Conservation (phyloP, 345 rosid genomes). For the Gossypium turneri region DNA sequence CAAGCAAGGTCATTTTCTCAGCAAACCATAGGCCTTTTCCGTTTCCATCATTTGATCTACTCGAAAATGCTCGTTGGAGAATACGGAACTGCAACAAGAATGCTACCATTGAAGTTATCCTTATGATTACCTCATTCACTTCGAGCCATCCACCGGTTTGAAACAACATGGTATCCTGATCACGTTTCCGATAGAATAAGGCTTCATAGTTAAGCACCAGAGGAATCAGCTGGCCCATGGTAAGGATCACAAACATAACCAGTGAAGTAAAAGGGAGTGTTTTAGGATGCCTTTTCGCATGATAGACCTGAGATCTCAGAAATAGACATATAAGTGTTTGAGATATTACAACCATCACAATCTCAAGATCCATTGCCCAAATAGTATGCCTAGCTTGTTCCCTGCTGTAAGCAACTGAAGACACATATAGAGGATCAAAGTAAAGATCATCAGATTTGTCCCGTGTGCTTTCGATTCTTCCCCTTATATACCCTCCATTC, state of each 20-base stretch:
- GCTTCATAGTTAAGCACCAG: slow-evolving; percentile 43
- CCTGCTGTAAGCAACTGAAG: slow-evolving; percentile 25
- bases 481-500: slow-evolving; percentile 22
- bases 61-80: slow-evolving; percentile 40
- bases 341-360: slow-evolving; percentile 35
- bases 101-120: slow-evolving; percentile 44
- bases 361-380: slow-evolving; percentile 48
- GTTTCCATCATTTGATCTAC: slow-evolving; percentile 20
- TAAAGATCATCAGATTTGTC: slow-evolving; percentile 32
- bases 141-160: slow-evolving; percentile 37
- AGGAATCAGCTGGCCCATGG: slow-evolving; percentile 40
- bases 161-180: slow-evolving; percentile 21
- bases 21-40: slow-evolving; percentile 30
- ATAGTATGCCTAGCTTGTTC: slow-evolving; percentile 13
- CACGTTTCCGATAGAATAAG: slow-evolving; percentile 21
- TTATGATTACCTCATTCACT: slow-evolving; percentile 39
- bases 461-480: slow-evolving; percentile 41
- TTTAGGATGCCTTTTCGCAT: slow-evolving; percentile 34
- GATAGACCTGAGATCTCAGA: slow-evolving; percentile 35
- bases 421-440: slow-evolving; percentile 26
- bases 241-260: slow-evolving; percentile 44
- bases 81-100: slow-evolving; percentile 40
- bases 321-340: slow-evolving; percentile 41
- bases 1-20: slow-evolving; percentile 37
- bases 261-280: slow-evolving; percentile 40